Evolutionary conservation across 148 eudicot species (phyloP), one percentile per base, ranked within the genome.

Genomic region (Silene latifolia): DNA sequence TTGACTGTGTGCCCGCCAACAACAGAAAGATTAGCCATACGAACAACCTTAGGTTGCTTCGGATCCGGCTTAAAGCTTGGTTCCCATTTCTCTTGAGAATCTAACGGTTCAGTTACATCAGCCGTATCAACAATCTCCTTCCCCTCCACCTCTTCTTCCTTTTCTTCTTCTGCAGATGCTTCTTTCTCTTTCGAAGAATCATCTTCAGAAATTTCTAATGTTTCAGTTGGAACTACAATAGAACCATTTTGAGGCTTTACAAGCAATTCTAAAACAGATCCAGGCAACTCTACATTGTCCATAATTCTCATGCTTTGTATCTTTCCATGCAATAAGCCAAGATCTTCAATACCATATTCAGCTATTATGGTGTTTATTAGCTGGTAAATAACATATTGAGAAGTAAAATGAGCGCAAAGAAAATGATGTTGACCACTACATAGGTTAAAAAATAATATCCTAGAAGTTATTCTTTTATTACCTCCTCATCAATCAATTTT

Each of bases 21-120:
- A 51, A 94, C 96, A 83, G 90, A 87, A 68, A 94, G 97, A 83
- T 94, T 94, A 76, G 98, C 98, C 98, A 94, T 94, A 72, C 90
- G 93, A 67, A 94, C 93, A 90, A 84, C 75, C 87, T 91, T 90
- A 35, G 90, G 93, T 32, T 82, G 90, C 60, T 79, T 72, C 72
- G 89, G 85, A 76, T 78, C 82, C 63, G 90, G 90, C 80, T 80
- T 20, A 71, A 75, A 80, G 23, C 17, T 53, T 70, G 78, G 77
- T 53, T 13, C 77, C 59, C 57, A 21, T 65, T 78, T 76, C 71
- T 72, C 75, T 73, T 78, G 60, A 53, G 57, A 72, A 57, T 51
- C 56, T 78, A 66, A 54, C 24, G 70, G 85, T 71, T 78, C 62
- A 13, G 83, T 63, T 76, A 74, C 82, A 57, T 66, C 72, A 0